Conservation (phyloP, 1,139 yeast genomes). For the Yamadazyma atlantica region DNA sequence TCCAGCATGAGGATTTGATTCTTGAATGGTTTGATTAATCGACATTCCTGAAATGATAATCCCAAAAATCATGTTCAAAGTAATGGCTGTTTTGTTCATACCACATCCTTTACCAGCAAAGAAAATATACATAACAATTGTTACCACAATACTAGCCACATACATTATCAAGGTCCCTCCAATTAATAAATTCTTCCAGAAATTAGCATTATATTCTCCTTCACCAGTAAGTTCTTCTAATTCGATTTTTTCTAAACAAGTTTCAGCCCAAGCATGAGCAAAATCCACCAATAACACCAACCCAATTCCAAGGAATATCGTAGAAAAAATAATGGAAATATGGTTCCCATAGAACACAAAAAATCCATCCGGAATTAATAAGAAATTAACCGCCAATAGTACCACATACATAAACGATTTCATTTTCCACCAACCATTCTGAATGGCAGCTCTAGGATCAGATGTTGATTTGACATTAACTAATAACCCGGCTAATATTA, state of each 20-base stretch:
- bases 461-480: conserved; percentile 75
- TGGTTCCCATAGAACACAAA: conserved; percentile 90
- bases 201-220: conserved; percentile 45
- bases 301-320: conserved; percentile 85
- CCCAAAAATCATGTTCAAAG: conserved; percentile 68
- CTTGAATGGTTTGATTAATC: conserved; percentile 82
- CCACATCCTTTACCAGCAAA: conserved; percentile 85
- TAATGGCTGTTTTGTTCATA: conserved; percentile 87
- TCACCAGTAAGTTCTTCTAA: conserved; percentile 71
- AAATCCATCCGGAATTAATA: conserved; percentile 78
- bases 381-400: conserved; percentile 62
- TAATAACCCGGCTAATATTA: conserved; percentile 65
- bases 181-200: conserved; percentile 80
- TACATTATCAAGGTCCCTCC: conserved; percentile 91
- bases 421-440: conserved; percentile 88
- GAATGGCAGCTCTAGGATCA: conserved; percentile 79
- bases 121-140: conserved; percentile 75
- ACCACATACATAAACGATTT: conserved; percentile 65
- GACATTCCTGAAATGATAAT: conserved; percentile 68
- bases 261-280: conserved; percentile 99
- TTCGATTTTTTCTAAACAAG: conserved; percentile 88
- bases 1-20: conserved; percentile 92
- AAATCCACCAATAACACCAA: conserved; percentile 88
- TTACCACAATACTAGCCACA: conserved; percentile 66
- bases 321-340: conserved; percentile 80